Evolutionary conservation across 2,329 filamentous ascomycete species (phyloP), one percentile per base, ranked within the genome.

Genomic region (Fusarium tupiense): DNA sequence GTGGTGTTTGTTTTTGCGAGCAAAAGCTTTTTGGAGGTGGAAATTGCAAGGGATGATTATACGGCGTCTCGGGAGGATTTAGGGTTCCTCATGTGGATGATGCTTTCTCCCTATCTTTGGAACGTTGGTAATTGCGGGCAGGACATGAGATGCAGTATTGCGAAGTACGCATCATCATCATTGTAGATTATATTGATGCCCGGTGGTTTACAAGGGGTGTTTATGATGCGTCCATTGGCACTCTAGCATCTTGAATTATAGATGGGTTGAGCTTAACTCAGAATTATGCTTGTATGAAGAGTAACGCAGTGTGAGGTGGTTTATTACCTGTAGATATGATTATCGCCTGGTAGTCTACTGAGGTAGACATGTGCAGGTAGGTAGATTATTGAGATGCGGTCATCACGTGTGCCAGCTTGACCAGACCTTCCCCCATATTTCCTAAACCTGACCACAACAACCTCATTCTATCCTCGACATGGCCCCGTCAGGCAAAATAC

Each of bases 11-110:
- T 72, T 71, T 77, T 79, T 75, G 66, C 65, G 53, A 79, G 77
- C 69, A 78, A 78, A 79, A 80, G 72, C 73, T 73, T 69, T 67
- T 56, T 67, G 57, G 66, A 75, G 75, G 67, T 72, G 73, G 75
- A 73, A 73, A 73, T 72, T 67, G 73, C 67, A 56, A 74, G 70
- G 70, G 68, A 71, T 73, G 69, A 49, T 75, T 68, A 73, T 74
- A 76, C 60, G 76, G 78, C 76, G 77, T 78, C 77, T 77, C 52
- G 74, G 78, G 69, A 77, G 74, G 75, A 68, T 56, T 53, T 68
- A 56, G 64, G 64, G 73, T 69, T 73, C 74, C 75, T 78, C 77
- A 74, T 70, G 69, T 60, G 66, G 71, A 72, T 61, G 74, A 76
- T 53, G 33, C n/a, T 47, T 56, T 72, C 71, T 40, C 70, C 75